Base-by-base conservation (phyloP, 139 green algal genomes). In the Tetraselmis chui region DNA sequence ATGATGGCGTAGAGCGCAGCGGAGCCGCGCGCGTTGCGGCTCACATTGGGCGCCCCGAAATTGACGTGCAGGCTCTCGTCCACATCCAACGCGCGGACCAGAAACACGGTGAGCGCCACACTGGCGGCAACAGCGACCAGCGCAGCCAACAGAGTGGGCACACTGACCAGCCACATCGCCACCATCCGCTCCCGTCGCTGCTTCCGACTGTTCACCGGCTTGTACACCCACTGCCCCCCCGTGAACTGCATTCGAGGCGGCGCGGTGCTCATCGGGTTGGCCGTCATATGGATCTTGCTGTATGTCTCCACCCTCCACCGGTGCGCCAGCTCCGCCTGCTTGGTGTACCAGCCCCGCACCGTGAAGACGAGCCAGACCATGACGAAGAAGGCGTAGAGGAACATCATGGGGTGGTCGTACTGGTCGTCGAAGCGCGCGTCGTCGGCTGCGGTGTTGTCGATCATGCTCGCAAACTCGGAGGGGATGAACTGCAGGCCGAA, bases 391-490 rank as follows among this genome's bases (percentile, higher is more conserved):
- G 28, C 75, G 59, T 79, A 83, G 23, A 59, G 59, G 31, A 84
- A 83, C 59, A 84, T 83, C 29, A 87, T 77, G 1, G 84, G 84
- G 76, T 87, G 84, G 32, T 87, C 84, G 80, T 87, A 87, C 30
- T 77, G 29, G 76, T 82, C 76, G 31, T 87, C 80, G 32, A 67
- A 67, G 45, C 78, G 28, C 45, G 76, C 78, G 28, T 67, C 75
- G 24, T 81, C 79, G 29, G 23, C 29, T 26, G 74, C 22, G 27
- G 25, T 27, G 74, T 79, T 80, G 24, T 30, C 22, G 18, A 83
- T 77, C 59, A 83, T 83, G 80, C 83, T 83, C 78, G 29, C 31
- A 28, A 27, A 30, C 59, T 29, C 45, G 18, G 45, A 29, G 67
- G 80, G 80, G 18, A 87, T 82, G 29, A 84, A 87, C 80, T 84